Evolutionary conservation across 495 filamentous ascomycete species (phyloP).

Genomic region (Trichocladium uniseriatum): DNA sequence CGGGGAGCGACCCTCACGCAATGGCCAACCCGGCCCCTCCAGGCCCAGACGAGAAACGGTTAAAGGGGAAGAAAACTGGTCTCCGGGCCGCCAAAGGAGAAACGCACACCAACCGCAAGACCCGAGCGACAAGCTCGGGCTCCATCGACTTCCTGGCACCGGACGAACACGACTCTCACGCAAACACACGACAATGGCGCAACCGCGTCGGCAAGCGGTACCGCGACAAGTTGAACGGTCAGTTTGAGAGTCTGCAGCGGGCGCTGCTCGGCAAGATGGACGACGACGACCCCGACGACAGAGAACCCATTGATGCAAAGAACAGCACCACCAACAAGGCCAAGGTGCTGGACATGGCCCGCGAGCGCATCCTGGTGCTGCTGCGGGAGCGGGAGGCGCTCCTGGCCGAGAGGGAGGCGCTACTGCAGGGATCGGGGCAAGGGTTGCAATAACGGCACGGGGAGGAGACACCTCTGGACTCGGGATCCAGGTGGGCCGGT

Average conservation of each 20-base stretch:
- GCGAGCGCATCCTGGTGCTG: conserved; percentile 9
- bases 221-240: conserved; percentile 22
- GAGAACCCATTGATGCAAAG: background rate
- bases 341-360: conserved; percentile 17
- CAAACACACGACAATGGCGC: conserved; percentile 14
- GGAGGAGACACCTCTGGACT: no score
- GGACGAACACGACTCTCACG: no score
- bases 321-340: conserved; percentile 15
- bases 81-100: no score
- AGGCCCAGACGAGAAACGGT: no score
- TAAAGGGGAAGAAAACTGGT: no score
- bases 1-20: no score
- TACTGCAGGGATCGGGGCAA: background rate
- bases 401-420: conserved; percentile 7
- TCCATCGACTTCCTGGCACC: no score
- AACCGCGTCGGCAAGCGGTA: conserved; percentile 29
- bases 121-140: no score
- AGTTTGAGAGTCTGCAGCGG: conserved; percentile 22
- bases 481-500: no score
- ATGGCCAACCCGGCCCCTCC: no score
- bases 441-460: no score
- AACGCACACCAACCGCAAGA: no score
- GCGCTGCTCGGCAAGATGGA: conserved; percentile 2
- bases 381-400: conserved; percentile 9
- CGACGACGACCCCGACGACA: background rate